Percentiles rank a stretch among this genome's conserved stretches.
Conservation (phyloP, 805 yeast genomes). For the Candida saitoana region DNA sequence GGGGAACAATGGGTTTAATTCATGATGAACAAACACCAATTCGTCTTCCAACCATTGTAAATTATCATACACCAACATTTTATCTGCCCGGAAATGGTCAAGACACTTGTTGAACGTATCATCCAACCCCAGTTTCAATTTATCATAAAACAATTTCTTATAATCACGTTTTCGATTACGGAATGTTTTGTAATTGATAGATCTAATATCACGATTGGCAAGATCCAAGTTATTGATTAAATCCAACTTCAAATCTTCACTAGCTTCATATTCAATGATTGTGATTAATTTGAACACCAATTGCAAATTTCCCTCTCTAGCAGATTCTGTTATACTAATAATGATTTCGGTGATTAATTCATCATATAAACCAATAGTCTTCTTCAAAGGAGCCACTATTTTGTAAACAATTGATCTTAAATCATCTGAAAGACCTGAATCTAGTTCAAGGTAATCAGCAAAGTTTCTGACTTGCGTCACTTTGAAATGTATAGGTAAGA, state of each 20-base stretch:
- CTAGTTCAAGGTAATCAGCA: conserved; percentile 64
- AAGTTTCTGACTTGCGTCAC: conserved; percentile 72
- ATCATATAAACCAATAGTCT: conserved; percentile 57
- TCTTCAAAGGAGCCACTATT: conserved; percentile 48
- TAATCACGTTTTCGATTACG: conserved; percentile 52
- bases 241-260: conserved; percentile 59
- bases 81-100: conserved; percentile 45
- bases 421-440: conserved; percentile 57
- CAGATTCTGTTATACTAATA: conserved; percentile 65
- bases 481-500: conserved; percentile 65
- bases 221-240: conserved; percentile 30
- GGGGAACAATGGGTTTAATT: conserved; percentile 62
- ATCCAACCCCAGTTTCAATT: conserved; percentile 54
- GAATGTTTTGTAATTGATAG: conserved; percentile 24
- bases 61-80: conserved; percentile 61
- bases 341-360: conserved; percentile 61
- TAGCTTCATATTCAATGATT: conserved; percentile 74
- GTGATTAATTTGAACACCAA: conserved; percentile 70
- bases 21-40: conserved; percentile 58
- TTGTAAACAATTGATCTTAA: conserved; percentile 60
- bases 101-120: conserved; percentile 67
- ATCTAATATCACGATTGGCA: conserved; percentile 13
- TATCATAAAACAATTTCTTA: conserved; percentile 54
- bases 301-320: conserved; percentile 63
- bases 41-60: conserved; percentile 85